Conservation (phyloP, 1,284 basidiomycete species). For the Leccinum fuscescens region DNA sequence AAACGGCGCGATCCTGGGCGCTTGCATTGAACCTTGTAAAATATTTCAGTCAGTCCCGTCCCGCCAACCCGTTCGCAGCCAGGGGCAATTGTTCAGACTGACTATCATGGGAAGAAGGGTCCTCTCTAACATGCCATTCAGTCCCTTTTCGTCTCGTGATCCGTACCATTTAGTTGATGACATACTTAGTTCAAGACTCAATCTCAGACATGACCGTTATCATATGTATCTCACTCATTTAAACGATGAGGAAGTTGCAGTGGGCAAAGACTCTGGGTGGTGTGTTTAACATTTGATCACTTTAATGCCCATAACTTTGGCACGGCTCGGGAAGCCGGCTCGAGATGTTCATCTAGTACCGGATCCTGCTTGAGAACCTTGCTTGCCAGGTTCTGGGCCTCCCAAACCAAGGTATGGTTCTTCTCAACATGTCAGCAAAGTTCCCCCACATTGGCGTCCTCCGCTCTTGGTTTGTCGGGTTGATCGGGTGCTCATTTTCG, state of each 20-base stretch:
- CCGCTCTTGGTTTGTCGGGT: conserved; percentile 2
- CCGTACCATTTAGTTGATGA: conserved; percentile 2
- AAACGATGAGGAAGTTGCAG: neutral
- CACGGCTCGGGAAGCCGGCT: conserved; percentile 4
- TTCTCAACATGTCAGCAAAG: conserved; percentile 13
- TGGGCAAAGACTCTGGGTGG: neutral
- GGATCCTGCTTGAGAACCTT: conserved; percentile 26
- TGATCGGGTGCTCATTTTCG: conserved; percentile 19
- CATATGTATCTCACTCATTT: neutral
- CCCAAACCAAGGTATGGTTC: conserved; percentile 16
- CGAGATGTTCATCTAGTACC: conserved; percentile 7
- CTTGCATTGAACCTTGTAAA: neutral
- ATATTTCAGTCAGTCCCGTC: neutral
- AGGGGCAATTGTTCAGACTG: neutral
- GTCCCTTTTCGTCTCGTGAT: conserved; percentile 11
- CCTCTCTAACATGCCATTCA: conserved; percentile 3
- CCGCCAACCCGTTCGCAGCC: neutral
- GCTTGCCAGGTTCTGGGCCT: conserved; percentile 16
- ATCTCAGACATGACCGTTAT: conserved; percentile 2
- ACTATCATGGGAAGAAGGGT: conserved; percentile 1
- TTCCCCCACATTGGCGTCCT: conserved; percentile 7
- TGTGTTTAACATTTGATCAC: conserved; percentile 10
- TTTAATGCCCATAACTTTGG: conserved; percentile 6
- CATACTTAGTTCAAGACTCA: neutral
- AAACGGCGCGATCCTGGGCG: conserved; percentile 5